Base-by-base conservation (phyloP, 331 rosid species). In the Acacia concinna region DNA sequence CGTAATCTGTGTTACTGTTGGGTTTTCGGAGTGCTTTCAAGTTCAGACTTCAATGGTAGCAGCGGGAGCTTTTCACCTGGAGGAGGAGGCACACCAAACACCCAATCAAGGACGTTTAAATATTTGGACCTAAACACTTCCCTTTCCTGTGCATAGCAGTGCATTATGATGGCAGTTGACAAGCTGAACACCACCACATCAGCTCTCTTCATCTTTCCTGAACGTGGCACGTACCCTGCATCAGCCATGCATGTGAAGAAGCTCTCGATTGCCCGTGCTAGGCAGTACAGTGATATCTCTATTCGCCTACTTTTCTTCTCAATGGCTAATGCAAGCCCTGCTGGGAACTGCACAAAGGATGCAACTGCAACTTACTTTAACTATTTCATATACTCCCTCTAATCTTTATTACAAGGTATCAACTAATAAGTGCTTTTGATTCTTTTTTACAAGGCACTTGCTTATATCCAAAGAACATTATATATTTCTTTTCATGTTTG, bases 121-220 rank as follows among this genome's bases (percentile, higher is more conserved):
- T 87, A 94, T 69, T 84, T 89, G 74, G 91, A 89, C 74, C 87
- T 79, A 78, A 89, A 84, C 52, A 83, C 94, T 31, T 86, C 90
- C 60, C 87, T 84, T 83, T 84, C 93, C 63, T 84, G 88, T 32
- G 89, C 87, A 38, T 84, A 92, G 81, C 91, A 87, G 35, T 87
- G 92, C 96, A 90, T 90, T 84, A 87, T 92, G 81, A 90, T 85
- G 88, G 92, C 90, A 0, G 91, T 88, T 34, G 92, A 83, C 84
- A 85, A 32, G 88, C 93, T 87, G 83, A 88, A 91, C 76, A 88
- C 56, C 73, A 87, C 80, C 30, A 88, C 89, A 69, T 85, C 91
- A 38, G 87, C 95, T 78, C 90, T 79, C 81, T 84, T 85, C 20
- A 93, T 66, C 60, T 82, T 90, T 66, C 81, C 79, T 27, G 84